These are phyloP conservation scores for Saturnispora gosingensis DNA, from an alignment of 805 yeast genomes.

Conservation along the genomic window DNA sequence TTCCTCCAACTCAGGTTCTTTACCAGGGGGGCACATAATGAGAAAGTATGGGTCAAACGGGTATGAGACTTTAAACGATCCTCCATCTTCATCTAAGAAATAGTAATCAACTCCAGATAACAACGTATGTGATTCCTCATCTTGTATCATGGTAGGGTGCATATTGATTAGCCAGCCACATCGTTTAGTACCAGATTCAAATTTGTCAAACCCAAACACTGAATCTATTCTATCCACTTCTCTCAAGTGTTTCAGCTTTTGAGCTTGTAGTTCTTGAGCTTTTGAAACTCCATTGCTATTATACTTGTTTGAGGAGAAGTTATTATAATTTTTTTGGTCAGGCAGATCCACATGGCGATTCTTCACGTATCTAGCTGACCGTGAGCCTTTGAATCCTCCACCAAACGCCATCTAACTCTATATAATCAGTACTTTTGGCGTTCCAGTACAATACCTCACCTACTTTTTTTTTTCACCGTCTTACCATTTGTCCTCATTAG, in stretches of 20 bases:
- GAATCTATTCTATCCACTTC: conserved; percentile 64
- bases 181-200: conserved; percentile 57
- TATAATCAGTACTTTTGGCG: background rate
- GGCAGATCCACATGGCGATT: conserved; percentile 9
- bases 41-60: conserved; percentile 84
- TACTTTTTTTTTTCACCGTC: background rate
- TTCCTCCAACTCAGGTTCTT: conserved; percentile 78
- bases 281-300: background rate
- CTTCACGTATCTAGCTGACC: conserved; percentile 23
- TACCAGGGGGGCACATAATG: conserved; percentile 51
- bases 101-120: conserved; percentile 88
- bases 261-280: conserved; percentile 12
- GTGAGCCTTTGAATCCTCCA: conserved; percentile 16
- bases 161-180: conserved; percentile 91
- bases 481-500: background rate
- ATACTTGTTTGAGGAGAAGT: conserved; percentile 11
- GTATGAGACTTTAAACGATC: conserved; percentile 79
- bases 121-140: conserved; percentile 53
- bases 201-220: conserved; percentile 81
- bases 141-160: conserved; percentile 74
- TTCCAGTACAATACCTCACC: background rate
- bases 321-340: conserved; percentile 13
- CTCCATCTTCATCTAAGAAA: conserved; percentile 94
- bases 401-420: conserved; percentile 12
- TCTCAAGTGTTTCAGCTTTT: conserved; percentile 44